Evolutionary conservation across 2,329 filamentous ascomycete species (phyloP), one percentile per base, ranked within the genome.

Genomic region (Pyrenophora seminiperda): DNA sequence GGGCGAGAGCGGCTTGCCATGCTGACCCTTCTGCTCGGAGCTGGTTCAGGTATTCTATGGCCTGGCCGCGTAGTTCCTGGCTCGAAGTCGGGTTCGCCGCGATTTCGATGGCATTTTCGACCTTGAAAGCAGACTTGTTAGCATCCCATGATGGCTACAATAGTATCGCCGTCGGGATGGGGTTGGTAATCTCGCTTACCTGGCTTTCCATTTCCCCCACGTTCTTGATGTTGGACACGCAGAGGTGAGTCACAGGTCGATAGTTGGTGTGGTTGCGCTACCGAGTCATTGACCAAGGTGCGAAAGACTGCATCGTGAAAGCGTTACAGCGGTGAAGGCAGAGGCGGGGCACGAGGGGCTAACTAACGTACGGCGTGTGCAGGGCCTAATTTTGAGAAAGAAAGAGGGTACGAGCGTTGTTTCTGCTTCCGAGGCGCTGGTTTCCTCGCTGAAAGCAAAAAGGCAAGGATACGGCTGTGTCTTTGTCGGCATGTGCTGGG

Each of bases 51-150:
- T 89, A 95, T 46, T 91, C 84, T 72, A 90, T 88, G 57, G 94
- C 93, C 79, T 97, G 89, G 60, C 93, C 92, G 78, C 96, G 91
- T 47, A 74, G 63, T 46, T 68, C 66, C 58, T 73, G 85, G 74
- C 92, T 85, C 65, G 91, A 88, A 66, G 82, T 77, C 52, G 90
- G 90, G 75, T 93, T 87, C 79, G 87, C 94, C 75, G 91, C 90
- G 77, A 97, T 95, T 75, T 94, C 86, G 78, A 97, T 94, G 75
- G 94, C 94, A 78, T 90, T 93, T 78, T 94, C 89, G 75, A 97
- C 87, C 90, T 97, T 50, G 30, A 40, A 41, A 3, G 43, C 41
- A 27, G 49, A 36, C 29, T 4, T 7, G 24, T 41, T 14, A 44
- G 39, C 24, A 38, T 22, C n/a, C n/a, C n/a, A n/a, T n/a, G n/a